Percentiles rank a stretch among this genome's conserved stretches.
Conservation (phyloP, 1,139 yeast genomes). For the Arxiozyma slooffiae region DNA sequence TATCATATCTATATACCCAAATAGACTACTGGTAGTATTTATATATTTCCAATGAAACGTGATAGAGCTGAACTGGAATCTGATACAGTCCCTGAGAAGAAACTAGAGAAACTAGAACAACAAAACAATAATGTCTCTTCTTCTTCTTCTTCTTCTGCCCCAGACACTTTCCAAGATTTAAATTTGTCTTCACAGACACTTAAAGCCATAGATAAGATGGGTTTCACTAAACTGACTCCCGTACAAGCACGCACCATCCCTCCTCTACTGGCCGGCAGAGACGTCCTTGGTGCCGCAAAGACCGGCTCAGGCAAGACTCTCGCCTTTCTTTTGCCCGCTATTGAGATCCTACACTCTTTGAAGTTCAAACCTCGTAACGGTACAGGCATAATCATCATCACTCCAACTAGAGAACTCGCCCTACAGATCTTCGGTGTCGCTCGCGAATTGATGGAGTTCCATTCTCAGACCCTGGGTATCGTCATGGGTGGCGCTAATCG, state of each 20-base stretch:
- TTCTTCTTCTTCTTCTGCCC: conserved; percentile 3
- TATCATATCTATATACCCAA: no score
- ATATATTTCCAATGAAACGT: not conserved
- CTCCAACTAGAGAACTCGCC: conserved; percentile 89
- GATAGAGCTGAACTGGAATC: not conserved
- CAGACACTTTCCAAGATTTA: conserved; percentile 42
- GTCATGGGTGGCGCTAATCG: conserved; percentile 98
- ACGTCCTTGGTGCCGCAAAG: conserved; percentile 94
- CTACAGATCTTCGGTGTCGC: conserved; percentile 96
- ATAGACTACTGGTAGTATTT: no score
- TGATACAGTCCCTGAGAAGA: not conserved
- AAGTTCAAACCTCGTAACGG: conserved; percentile 89
- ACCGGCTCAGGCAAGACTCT: conserved; percentile 97
- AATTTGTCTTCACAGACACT: conserved; percentile 72
- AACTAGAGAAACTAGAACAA: no score
- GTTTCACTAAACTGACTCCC: conserved; percentile 79
- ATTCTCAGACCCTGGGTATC: conserved; percentile 88
- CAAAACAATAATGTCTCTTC: no score
- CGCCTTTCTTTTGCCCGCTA: conserved; percentile 90
- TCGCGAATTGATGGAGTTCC: conserved; percentile 76
- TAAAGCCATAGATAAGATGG: conserved; percentile 75
- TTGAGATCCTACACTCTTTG: conserved; percentile 79
- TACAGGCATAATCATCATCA: conserved; percentile 77
- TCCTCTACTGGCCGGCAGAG: conserved; percentile 88
- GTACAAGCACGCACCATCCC: conserved; percentile 94